Conservation (phyloP, 2,329 filamentous ascomycete species). For the Fusarium sp. region DNA sequence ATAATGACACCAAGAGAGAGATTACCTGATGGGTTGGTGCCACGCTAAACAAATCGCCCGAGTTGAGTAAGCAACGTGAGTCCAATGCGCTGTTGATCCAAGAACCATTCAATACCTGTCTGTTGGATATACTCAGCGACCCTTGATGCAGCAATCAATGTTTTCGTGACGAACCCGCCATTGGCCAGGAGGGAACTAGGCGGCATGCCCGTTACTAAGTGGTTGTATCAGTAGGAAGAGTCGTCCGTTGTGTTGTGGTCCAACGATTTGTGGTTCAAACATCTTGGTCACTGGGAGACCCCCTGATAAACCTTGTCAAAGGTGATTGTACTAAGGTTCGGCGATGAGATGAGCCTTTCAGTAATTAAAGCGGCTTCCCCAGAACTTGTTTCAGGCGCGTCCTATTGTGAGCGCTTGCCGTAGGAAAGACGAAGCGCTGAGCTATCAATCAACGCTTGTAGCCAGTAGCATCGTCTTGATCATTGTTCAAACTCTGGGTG, state of each 20-base stretch:
- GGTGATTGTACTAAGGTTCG: not conserved
- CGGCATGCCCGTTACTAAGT: accelerated
- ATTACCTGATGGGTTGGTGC: not conserved
- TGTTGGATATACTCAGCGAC: not conserved
- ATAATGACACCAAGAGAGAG: no score
- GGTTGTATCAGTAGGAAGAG: not conserved
- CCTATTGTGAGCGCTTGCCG: not conserved
- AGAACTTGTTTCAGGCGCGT: not conserved
- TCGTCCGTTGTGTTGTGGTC: not conserved
- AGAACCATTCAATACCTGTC: not conserved
- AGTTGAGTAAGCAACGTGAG: not conserved
- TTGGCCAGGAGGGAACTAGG: accelerated
- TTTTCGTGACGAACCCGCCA: accelerated
- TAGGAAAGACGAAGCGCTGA: not conserved
- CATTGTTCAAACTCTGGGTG: no score
- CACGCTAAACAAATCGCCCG: not conserved
- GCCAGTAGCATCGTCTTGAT: not conserved
- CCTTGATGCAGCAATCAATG: accelerated
- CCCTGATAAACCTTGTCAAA: not conserved
- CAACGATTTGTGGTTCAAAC: not conserved
- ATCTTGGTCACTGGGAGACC: not conserved
- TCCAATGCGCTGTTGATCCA: not conserved
- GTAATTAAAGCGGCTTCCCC: no score
- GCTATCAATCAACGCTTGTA: not conserved
- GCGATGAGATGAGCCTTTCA: not conserved